Conservation (phyloP, 148 eudicot genomes). For the Rhododendron griersonianum region DNA sequence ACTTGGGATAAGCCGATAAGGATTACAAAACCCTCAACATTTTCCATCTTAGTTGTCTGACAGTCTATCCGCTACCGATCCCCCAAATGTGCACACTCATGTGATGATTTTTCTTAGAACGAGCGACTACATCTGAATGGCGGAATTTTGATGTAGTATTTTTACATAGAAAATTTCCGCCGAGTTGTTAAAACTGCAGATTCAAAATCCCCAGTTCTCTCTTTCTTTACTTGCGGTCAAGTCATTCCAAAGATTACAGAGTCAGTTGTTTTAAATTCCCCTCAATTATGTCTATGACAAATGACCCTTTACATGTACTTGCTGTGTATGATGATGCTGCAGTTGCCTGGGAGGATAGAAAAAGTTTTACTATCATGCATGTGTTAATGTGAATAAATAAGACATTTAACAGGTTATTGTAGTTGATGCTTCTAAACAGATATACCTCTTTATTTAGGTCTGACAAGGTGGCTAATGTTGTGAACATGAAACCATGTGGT, state of each 20-base stretch:
- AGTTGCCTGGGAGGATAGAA: neutral
- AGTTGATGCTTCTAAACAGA: neutral
- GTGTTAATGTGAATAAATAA: neutral
- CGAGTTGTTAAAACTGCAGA: neutral
- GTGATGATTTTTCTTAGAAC: neutral
- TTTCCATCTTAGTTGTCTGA: neutral
- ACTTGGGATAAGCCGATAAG: too few relatives aligned
- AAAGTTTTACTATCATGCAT: neutral
- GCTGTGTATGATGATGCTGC: neutral
- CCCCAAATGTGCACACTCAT: too few relatives aligned
- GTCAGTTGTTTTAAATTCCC: neutral
- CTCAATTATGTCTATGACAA: neutral
- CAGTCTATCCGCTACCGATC: too few relatives aligned
- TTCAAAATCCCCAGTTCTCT: neutral
- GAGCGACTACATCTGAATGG: neutral
- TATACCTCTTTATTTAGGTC: constrained; percentile 17
- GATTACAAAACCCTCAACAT: neutral
- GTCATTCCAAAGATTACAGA: neutral
- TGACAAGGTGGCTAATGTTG: constrained; percentile 16
- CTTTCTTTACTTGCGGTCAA: neutral
- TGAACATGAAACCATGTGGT: constrained; percentile 44
- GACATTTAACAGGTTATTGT: neutral
- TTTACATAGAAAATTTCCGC: neutral
- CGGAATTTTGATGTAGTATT: neutral
- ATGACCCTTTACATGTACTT: neutral